A percentile compares a stretch with the other conserved stretches of the same genome.
These are phyloP conservation scores for Drechmeria coniospora DNA, from an alignment of 2,329 filamentous ascomycete genomes.

Conservation along the genomic window DNA sequence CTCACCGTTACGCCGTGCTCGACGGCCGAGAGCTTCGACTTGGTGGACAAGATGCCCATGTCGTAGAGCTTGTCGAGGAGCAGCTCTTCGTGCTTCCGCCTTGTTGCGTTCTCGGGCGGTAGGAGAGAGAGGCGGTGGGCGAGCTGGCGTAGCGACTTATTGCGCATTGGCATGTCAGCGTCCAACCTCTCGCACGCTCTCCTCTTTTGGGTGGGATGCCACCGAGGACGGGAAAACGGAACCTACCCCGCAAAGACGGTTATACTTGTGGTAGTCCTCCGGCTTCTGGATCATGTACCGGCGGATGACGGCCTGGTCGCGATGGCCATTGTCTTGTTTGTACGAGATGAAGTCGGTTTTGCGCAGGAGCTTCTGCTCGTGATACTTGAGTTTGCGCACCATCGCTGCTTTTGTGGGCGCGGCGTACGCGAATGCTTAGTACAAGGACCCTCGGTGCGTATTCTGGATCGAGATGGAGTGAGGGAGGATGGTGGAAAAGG, in stretches of 20 bases:
- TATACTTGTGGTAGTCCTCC: conserved; percentile 62
- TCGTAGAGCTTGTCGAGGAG: conserved; percentile 84
- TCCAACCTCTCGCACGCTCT: not conserved
- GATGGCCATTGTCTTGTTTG: conserved; percentile 76
- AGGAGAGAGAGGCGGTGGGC: conserved; percentile 78
- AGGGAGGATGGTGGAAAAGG: too few species aligned
- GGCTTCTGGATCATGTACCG: conserved; percentile 87
- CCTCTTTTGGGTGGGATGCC: too few species aligned
- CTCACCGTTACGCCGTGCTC: conserved; percentile 82
- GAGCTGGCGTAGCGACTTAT: conserved; percentile 68
- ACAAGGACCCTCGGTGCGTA: too few species aligned
- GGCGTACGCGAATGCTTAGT: not conserved
- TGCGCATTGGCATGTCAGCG: conserved; percentile 6
- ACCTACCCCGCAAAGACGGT: conserved; percentile 51
- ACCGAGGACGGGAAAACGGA: conserved; percentile 1
- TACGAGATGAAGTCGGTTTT: conserved; percentile 89
- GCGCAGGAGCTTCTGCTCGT: conserved; percentile 91
- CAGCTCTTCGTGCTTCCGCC: conserved; percentile 71
- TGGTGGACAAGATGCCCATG: conserved; percentile 70
- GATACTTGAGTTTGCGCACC: conserved; percentile 92
- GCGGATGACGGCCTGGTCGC: conserved; percentile 62
- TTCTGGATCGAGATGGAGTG: not conserved
- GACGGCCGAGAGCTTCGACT: conserved; percentile 66
- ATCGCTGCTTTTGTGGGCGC: conserved; percentile 46
- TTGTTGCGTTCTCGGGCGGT: conserved; percentile 60